Conservation (phyloP, 306 rosid genomes). For the Quillaja saponaria region DNA sequence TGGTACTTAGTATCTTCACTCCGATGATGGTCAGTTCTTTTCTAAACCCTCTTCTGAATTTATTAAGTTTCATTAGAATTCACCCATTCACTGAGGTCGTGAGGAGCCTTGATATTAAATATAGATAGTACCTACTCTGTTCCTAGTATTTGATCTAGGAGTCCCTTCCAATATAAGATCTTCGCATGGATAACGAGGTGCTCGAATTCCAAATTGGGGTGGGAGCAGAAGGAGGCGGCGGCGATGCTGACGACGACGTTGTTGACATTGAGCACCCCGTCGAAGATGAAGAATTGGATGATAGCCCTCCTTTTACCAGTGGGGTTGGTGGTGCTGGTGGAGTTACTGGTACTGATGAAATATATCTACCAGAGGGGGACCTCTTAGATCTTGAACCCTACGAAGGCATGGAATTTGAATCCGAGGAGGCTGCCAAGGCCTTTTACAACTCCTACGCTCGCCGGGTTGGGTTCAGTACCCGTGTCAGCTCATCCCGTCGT, state of each 20-base stretch:
- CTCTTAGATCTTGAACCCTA: conserved; percentile 88
- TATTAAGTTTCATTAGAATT: conserved; percentile 6
- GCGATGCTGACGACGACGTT: conserved; percentile 66
- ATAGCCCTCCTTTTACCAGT: conserved; percentile 47
- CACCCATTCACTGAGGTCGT: no score
- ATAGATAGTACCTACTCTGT: conserved; percentile 4
- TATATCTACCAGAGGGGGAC: conserved; percentile 86
- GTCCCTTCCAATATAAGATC: background rate
- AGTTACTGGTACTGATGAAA: conserved; percentile 45
- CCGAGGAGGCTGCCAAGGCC: no score
- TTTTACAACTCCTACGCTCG: conserved; percentile 97
- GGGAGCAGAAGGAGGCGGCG: conserved; percentile 63
- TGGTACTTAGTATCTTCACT: no score
- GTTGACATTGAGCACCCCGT: conserved; percentile 62
- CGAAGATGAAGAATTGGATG: conserved; percentile 77
- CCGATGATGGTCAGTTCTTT: conserved; percentile 22
- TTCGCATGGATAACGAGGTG: conserved; percentile 73
- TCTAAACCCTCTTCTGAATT: conserved; percentile 4
- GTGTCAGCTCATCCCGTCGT: conserved; percentile 95
- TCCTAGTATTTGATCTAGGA: conserved; percentile 18
- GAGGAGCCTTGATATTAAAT: conserved; percentile 8
- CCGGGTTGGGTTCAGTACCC: conserved; percentile 96
- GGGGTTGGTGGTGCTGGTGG: conserved; percentile 39
- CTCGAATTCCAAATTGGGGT: conserved; percentile 88
- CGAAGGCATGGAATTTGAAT: conserved; percentile 97